phyloP scores from a whole-genome alignment of 805 yeast genomes.

The Hyphopichia homilentoma region DNA sequence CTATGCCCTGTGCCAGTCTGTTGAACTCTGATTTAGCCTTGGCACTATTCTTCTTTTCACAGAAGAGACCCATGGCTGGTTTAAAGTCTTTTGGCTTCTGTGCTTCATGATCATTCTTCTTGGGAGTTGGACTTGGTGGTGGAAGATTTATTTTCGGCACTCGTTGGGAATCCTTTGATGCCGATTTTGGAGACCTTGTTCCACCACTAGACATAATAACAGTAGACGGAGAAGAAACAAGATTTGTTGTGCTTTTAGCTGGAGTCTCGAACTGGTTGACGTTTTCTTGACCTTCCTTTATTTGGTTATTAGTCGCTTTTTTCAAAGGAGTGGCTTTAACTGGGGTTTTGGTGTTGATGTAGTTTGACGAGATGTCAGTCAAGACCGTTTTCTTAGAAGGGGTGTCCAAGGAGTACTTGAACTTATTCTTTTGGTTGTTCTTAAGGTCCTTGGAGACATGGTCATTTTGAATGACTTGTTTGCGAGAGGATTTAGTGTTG shows the following conservation, averaged over 20 bases:
- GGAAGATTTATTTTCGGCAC: too few relatives aligned
- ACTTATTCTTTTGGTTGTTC: constrained; percentile 6
- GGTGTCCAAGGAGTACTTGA: constrained; percentile 19
- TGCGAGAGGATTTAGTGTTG: constrained; percentile 3
- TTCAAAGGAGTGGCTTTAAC: constrained; percentile 5
- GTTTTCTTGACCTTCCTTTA: constrained; percentile 5
- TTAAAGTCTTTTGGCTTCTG: constrained; percentile 11
- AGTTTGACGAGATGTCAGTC: constrained; percentile 13
- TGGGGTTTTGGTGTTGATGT: constrained; percentile 2
- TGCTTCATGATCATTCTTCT: constrained; percentile 10
- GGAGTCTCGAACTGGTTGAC: constrained; percentile 27
- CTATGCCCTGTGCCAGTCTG: not conserved
- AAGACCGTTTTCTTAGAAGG: constrained; percentile 30
- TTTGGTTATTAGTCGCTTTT: constrained; percentile 2
- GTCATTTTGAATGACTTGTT: too few relatives aligned
- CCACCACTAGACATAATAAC: constrained; percentile 34
- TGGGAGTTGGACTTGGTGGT: constrained; percentile 40
- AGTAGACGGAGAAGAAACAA: constrained; percentile 39
- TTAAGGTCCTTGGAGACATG: too few relatives aligned
- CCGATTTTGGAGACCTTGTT: constrained; percentile 12
- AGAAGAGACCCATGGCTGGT: constrained; percentile 39
- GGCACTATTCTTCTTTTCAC: constrained; percentile 13
- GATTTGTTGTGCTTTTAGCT: constrained; percentile 25
- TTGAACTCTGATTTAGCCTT: not conserved
- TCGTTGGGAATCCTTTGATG: constrained; percentile 1